Base-by-base conservation (phyloP, 2,329 filamentous ascomycete genomes). In the Xylaria sp. region DNA sequence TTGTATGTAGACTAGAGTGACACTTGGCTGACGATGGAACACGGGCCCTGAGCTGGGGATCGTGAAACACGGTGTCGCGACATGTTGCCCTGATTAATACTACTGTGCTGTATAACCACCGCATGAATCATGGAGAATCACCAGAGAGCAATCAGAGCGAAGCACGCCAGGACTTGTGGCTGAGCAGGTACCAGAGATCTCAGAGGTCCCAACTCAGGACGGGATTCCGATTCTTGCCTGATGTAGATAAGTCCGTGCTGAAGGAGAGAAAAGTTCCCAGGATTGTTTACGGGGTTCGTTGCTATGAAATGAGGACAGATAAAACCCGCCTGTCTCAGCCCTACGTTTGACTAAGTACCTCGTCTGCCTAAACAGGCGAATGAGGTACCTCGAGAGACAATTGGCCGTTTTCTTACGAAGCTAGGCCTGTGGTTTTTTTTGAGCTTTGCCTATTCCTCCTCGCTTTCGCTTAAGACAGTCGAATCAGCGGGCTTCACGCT, bases 401-500 rank as follows among this genome's bases (percentile, higher is more conserved):
- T 26, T 56, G 60, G 49, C 49, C 40, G 20, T 51, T 38, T 56
- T 28, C 6, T 40, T 20, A 40, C 33, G 9, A 10, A 10, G 2
- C 31, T 36, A 36, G 3, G 17, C 38, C 20, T 28, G 13, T 58
- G 10, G 42, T 40, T 49, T 58, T 40, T 42, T 20, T 36, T 23
- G 46, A 28, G 26, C 33, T 58, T 61, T 58, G 13, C 63, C 51
- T 53, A 49, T 59, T 53, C 44, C 63, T 53, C 59, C 44, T 67
- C 56, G 64, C 62, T 69, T 36, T 68, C 63, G 66, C 59, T 68
- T 66, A 68, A 57, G 20, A n/a, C 56, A 57, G 46, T 44, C 59
- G 42, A 63, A 68, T 68, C 67, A 67, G 67, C 67, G 67, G 63
- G 67, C 60, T 62, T 65, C 46, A 65, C 31, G 53, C 31, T 40